Evolutionary conservation across 345 rosid genomes (phyloP), one percentile per base, ranked within the genome.

Genomic region (Eucalyptus caleyi): DNA sequence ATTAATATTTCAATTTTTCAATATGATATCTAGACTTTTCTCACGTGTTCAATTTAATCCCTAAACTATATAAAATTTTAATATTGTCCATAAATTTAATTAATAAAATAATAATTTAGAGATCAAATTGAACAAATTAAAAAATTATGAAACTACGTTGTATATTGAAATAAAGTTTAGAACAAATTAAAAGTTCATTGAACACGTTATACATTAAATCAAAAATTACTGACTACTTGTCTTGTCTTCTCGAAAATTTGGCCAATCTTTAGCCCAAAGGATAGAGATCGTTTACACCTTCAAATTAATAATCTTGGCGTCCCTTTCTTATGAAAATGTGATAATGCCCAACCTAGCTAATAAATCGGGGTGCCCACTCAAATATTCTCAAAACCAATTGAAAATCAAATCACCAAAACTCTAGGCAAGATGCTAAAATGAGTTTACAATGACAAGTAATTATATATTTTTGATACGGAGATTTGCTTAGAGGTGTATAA

Each of bases 1-100:
- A 1, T 27, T 10, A 6, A 60, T 1, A 11, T 60, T 60, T 27
- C 14, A 1, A 27, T 11, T 60, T 11, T 6, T 60, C 1, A 0
- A 60, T 60, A 13, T 60, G 3, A 12, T 60, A 0, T 60, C 7
- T 3, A 12, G 16, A 60, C 0, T 3, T 60, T 60, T 60, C 2
- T 6, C 15, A 27, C 69, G 3, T 3, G 7, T 12, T 27, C 16
- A 12, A 60, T 60, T 60, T 60, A 27, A 0, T 27, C 2, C 0
- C 0, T 60, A 27, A 60, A 11, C 1, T 60, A 27, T 60, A 60
- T 60, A 13, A 60, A 60, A 60, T 27, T 11, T 26, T 3, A 11
- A 26, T 59, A 5, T 26, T 26, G 0, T 59, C 3, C 14, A 2
- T 26, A 10, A 59, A 59, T 5, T 26, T 26, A 5, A 59, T 59